Evolutionary conservation across 2,329 filamentous ascomycete genomes (phyloP).

Genomic region (Mariannaea elegans): DNA sequence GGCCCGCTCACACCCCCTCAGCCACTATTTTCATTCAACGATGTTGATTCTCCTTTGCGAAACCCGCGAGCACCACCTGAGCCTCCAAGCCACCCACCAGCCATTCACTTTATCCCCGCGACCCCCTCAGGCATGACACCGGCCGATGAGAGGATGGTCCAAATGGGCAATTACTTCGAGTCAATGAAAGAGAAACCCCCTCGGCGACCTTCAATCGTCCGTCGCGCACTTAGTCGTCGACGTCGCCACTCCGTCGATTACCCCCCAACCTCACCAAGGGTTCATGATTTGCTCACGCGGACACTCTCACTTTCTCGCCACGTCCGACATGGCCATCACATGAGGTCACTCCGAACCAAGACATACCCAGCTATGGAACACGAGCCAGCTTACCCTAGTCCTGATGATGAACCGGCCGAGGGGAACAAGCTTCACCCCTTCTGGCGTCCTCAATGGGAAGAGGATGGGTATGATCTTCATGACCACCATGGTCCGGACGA

Average conservation of each 20-base stretch:
- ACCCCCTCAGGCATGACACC: slow-evolving; percentile 69
- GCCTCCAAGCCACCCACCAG: slow-evolving; percentile 53
- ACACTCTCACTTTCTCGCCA: slow-evolving; percentile 63
- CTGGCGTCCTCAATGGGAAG: slow-evolving; percentile 64
- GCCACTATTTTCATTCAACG: slow-evolving; percentile 56
- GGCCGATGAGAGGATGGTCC: slow-evolving; percentile 59
- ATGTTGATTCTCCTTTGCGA: slow-evolving; percentile 68
- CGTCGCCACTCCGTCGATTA: slow-evolving; percentile 55
- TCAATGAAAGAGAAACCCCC: slow-evolving; percentile 55
- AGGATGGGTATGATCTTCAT: slow-evolving; percentile 43
- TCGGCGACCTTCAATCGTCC: slow-evolving; percentile 61
- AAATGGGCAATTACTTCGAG: slow-evolving; percentile 64
- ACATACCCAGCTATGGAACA: slow-evolving; percentile 40
- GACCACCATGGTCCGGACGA: slow-evolving; percentile 46
- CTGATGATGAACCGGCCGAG: slow-evolving; percentile 59
- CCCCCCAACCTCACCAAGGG: slow-evolving; percentile 50
- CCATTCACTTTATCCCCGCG: slow-evolving; percentile 69
- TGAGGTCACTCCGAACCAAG: slow-evolving; percentile 38
- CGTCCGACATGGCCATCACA: slow-evolving; percentile 42
- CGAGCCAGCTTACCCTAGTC: slow-evolving; percentile 50
- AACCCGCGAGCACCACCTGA: slow-evolving; percentile 69
- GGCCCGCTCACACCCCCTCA: slow-evolving; percentile 63
- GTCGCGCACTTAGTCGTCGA: slow-evolving; percentile 61
- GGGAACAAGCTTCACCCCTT: slow-evolving; percentile 66
- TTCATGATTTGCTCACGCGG: slow-evolving; percentile 56